These are phyloP conservation scores for Lyophyllum decastes DNA, from an alignment of 768 basidiomycete genomes.

Conservation along the genomic window DNA sequence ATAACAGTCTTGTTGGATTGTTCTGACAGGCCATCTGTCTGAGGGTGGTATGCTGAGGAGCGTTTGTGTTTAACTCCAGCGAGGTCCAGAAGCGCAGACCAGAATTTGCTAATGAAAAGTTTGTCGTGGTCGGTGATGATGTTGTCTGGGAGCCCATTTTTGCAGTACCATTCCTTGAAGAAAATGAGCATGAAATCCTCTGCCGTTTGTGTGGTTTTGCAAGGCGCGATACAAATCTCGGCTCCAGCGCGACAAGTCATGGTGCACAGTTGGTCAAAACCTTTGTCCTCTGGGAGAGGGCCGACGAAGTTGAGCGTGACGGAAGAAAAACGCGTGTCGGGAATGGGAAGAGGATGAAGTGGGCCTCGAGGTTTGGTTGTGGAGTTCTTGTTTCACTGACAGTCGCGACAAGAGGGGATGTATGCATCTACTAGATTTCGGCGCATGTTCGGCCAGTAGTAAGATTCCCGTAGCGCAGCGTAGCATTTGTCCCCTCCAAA, in stretches of 20 bases:
- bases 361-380: not conserved
- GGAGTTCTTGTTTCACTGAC: not conserved
- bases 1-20: not conserved
- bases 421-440: not conserved
- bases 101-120: not conserved
- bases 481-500: not conserved
- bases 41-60: not conserved
- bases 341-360: not conserved
- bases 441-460: not conserved
- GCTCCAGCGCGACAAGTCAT: not conserved
- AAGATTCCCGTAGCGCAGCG: conserved; percentile 2
- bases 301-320: not conserved
- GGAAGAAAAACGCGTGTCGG: not conserved
- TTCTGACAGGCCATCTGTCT: not conserved
- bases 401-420: not conserved
- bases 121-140: not conserved
- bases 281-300: not conserved
- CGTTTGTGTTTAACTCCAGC: not conserved
- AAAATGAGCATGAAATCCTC: not conserved
- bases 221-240: not conserved
- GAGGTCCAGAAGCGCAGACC: not conserved
- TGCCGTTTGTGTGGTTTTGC: not conserved
- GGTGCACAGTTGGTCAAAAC: not conserved
- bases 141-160: not conserved
- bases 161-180: not conserved